phyloP scores from a whole-genome alignment of 2,329 filamentous ascomycete species.

The Boeremia lycopersici region DNA sequence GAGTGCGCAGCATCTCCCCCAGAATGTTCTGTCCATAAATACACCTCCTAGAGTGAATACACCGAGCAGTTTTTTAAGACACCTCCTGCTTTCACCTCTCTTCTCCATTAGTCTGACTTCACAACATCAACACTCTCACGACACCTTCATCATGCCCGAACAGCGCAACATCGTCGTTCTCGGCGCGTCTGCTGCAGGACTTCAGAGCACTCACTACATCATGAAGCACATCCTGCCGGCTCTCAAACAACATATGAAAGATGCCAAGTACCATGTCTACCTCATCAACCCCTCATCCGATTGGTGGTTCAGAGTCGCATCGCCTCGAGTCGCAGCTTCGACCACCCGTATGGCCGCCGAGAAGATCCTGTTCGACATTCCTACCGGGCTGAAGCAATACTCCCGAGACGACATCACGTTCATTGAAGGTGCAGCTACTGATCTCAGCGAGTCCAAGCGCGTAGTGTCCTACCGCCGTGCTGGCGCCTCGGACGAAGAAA shows the following conservation, averaged over 20 bases:
- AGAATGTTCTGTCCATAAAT: background rate
- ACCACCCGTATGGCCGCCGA: slow-evolving; percentile 54
- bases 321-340: slow-evolving; percentile 60
- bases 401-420: slow-evolving; percentile 55
- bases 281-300: slow-evolving; percentile 60
- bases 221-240: slow-evolving; percentile 44
- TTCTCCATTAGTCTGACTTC: background rate
- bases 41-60: background rate
- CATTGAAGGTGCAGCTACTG: slow-evolving; percentile 57
- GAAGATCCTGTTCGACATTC: slow-evolving; percentile 58
- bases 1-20: background rate
- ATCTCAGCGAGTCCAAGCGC: slow-evolving; percentile 52
- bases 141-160: slow-evolving; percentile 31
- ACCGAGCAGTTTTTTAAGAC: background rate
- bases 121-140: background rate
- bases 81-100: background rate
- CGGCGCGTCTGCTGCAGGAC: slow-evolving; percentile 38
- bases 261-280: slow-evolving; percentile 56
- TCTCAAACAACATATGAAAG: slow-evolving; percentile 34
- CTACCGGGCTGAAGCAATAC: slow-evolving; percentile 58
- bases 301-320: slow-evolving; percentile 61
- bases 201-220: slow-evolving; percentile 43
- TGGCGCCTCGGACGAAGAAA: slow-evolving; percentile 30
- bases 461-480: slow-evolving; percentile 52
- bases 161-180: slow-evolving; percentile 46